Evolutionary conservation across 768 basidiomycete species (phyloP).

Genomic region (Phylloporus arenicola): DNA sequence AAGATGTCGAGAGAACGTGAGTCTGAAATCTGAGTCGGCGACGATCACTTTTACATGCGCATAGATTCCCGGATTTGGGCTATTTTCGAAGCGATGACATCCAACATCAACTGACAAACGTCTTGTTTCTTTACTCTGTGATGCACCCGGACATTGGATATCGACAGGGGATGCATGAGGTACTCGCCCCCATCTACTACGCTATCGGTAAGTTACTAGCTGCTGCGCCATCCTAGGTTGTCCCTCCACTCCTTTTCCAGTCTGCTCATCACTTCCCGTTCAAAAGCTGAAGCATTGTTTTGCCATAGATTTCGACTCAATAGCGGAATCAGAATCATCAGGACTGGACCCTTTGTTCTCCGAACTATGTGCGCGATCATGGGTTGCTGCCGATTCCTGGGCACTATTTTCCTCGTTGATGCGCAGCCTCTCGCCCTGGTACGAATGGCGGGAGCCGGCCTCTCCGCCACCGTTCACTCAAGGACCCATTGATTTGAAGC

Average conservation of each 20-base stretch:
- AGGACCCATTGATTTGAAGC: conserved; percentile 44
- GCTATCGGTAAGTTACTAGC: conserved; percentile 35
- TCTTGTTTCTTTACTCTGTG: conserved; percentile 79
- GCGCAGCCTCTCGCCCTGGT: conserved; percentile 75
- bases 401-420: conserved; percentile 76
- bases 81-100: conserved; percentile 80
- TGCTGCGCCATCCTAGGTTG: not conserved
- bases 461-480: conserved; percentile 28
- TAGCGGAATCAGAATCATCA: conserved; percentile 33
- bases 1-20: conserved; percentile 95
- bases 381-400: conserved; percentile 86
- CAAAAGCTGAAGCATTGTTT: conserved; percentile 26
- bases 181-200: conserved; percentile 83
- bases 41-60: not conserved
- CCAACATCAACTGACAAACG: conserved; percentile 75
- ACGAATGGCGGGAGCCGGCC: conserved; percentile 57
- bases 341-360: conserved; percentile 36
- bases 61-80: conserved; percentile 89
- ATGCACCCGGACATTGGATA: conserved; percentile 84
- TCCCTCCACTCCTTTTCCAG: conserved; percentile 7
- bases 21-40: conserved; percentile 24
- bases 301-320: conserved; percentile 70
- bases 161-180: conserved; percentile 98
- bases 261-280: conserved; percentile 12
- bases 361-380: conserved; percentile 60